Evolutionary conservation across 345 rosid species (phyloP).

Genomic region (Combretum micranthum): DNA sequence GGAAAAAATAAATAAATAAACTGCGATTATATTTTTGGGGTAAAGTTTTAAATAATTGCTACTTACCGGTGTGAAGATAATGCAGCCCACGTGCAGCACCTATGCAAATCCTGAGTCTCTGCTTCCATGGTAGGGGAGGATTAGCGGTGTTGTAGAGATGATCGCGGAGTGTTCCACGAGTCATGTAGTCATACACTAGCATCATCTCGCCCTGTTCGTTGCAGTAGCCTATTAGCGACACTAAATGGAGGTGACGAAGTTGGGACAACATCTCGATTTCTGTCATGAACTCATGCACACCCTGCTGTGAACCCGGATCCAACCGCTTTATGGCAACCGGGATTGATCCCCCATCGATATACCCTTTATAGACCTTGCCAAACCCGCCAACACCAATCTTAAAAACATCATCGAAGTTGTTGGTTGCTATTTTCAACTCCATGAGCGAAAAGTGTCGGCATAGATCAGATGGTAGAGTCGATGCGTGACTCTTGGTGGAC

Average conservation of each 20-base stretch:
- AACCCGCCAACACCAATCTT: conserved; percentile 41
- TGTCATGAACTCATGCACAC: conserved; percentile 41
- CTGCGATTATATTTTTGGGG: no score
- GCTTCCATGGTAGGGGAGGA: conserved; percentile 24
- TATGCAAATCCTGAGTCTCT: conserved; percentile 21
- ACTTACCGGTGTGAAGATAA: conserved; percentile 20
- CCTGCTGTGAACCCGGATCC: conserved; percentile 43
- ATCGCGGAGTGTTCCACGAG: conserved; percentile 19
- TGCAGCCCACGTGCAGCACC: conserved; percentile 27
- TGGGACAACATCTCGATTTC: conserved; percentile 50
- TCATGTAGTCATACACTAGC: conserved; percentile 34
- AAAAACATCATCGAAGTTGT: conserved; percentile 32
- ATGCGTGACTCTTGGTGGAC: conserved; percentile 20
- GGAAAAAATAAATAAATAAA: conserved; percentile 13
- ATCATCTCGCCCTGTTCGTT: conserved; percentile 46
- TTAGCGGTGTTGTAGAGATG: conserved; percentile 19
- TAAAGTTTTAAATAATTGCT: conserved; percentile 15
- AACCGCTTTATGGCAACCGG: conserved; percentile 46
- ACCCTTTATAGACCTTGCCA: no score
- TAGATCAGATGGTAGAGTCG: conserved; percentile 16
- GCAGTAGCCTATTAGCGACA: conserved; percentile 47
- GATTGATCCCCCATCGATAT: conserved; percentile 31
- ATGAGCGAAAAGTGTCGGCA: conserved; percentile 34
- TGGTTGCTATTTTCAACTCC: conserved; percentile 38
- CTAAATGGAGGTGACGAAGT: conserved; percentile 41